Evolutionary conservation across 2,329 filamentous ascomycete species (phyloP), one percentile per base, ranked within the genome.

Genomic region (Corniculantispora saksenae): DNA sequence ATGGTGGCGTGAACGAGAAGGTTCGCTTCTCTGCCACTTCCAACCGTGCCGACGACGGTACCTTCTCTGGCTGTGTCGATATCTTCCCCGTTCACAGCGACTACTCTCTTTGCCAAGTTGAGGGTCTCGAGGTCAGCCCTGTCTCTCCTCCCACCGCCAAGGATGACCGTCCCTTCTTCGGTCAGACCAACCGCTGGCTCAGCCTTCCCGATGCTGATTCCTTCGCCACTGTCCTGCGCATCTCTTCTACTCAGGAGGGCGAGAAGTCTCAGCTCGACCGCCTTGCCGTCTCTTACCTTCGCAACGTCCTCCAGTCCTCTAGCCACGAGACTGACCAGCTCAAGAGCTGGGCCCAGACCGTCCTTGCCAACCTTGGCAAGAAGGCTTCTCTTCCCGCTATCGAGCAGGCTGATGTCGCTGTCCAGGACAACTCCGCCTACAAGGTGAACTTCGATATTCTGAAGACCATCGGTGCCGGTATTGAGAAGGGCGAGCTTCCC

Each of bases 151-250:
- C 64, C 12, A 66, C 59, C 10, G 64, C 47, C 2, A 63, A 38
- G 38, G 59, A 66, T 51, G 64, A 66, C 29, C 59, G 64, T 27
- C 59, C 50, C 17, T 55, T 66, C 53, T 66, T 66, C 25, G 63
- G 57, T 57, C 57, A 65, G 19, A 65, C 63, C 56, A 65, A 59
- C 50, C 48, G 38, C 56, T 65, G 56, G 56, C 50, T 61, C 47
- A 65, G 63, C 9, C 50, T 56, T 55, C 63, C 63, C 3, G 63
- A 65, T 25, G 63, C 63, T 9, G 63, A 65, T 7, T 35, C 56
- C 19, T 65, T 65, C 38, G 63, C 63, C 51, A 19, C 63, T 17
- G 47, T 21, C 10, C 47, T 65, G 8, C 56, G 57, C 56, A 59
- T 65, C 29, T 32, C 48, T 21, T 27, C 63, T 3, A 40, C 21